Conservation (phyloP, 345 rosid genomes). For the Salix viminalis region DNA sequence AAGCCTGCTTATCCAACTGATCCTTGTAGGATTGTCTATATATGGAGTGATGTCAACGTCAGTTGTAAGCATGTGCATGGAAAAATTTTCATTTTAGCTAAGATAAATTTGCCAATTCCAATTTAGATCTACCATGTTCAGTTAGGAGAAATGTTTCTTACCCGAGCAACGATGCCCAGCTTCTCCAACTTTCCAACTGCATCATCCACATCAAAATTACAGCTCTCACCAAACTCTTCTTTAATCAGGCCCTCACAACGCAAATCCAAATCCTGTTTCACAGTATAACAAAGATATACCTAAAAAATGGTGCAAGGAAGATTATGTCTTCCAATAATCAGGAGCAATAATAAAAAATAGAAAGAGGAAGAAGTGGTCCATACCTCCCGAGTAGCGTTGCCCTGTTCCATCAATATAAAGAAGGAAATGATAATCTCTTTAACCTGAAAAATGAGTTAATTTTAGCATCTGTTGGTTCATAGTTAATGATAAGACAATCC, state of each 20-base stretch:
- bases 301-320: neutral
- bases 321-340: neutral
- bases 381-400: conserved; percentile 85
- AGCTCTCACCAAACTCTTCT: conserved; percentile 50
- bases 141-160: conserved; percentile 19
- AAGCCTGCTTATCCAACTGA: neutral
- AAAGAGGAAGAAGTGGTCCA: neutral
- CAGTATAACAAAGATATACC: conserved; percentile 18
- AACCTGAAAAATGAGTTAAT: conserved; percentile 45
- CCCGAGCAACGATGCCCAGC: conserved; percentile 72
- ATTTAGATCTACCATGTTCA: neutral
- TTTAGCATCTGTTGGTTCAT: neutral
- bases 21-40: neutral
- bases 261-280: conserved; percentile 55
- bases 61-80: neutral
- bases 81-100: neutral
- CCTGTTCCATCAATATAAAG: conserved; percentile 94
- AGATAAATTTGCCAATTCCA: neutral
- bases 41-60: neutral
- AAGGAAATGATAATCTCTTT: conserved; percentile 87
- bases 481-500: neutral
- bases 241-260: conserved; percentile 60
- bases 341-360: neutral
- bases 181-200: conserved; percentile 82
- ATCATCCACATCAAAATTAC: conserved; percentile 80